Evolutionary conservation across 805 yeast genomes (phyloP).

Genomic region (Sporopachydermia quercuum): DNA sequence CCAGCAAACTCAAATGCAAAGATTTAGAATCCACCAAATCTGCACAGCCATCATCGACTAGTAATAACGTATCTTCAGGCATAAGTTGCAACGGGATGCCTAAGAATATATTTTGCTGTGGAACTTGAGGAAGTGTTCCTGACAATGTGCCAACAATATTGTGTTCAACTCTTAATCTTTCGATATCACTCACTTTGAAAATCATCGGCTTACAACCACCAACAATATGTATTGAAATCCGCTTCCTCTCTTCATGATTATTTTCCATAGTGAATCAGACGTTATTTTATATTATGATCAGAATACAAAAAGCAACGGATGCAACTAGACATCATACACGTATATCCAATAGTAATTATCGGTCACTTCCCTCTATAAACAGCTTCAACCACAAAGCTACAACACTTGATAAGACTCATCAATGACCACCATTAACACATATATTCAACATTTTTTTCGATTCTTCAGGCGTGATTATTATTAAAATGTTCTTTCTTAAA

Average conservation of each 20-base stretch:
- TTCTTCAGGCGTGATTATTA: too few species aligned
- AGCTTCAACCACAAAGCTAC: too few species aligned
- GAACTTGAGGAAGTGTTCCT: slow-evolving; percentile 81
- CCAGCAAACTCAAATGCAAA: slow-evolving; percentile 14
- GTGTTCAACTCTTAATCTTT: slow-evolving; percentile 33
- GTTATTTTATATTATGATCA: too few species aligned
- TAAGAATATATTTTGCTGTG: slow-evolving; percentile 82
- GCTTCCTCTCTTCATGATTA: slow-evolving; percentile 3
- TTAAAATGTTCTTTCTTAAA: too few species aligned
- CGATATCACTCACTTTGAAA: slow-evolving; percentile 41
- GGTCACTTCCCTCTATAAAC: too few species aligned
- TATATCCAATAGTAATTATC: too few species aligned
- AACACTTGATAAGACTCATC: too few species aligned
- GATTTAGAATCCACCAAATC: slow-evolving; percentile 27
- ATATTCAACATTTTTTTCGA: too few species aligned
- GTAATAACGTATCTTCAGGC: slow-evolving; percentile 60
- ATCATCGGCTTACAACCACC: slow-evolving; percentile 33
- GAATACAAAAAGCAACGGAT: too few species aligned
- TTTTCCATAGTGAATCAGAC: not conserved
- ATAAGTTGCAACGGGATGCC: slow-evolving; percentile 70
- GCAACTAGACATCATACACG: too few species aligned
- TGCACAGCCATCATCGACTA: slow-evolving; percentile 30
- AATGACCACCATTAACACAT: too few species aligned
- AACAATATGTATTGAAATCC: slow-evolving; percentile 22
- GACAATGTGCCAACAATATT: slow-evolving; percentile 64